Percentiles rank a stretch among this genome's conserved stretches.
phyloP scores from a whole-genome alignment of 352 stramenopile species.

The Globisporangium paddicum region DNA sequence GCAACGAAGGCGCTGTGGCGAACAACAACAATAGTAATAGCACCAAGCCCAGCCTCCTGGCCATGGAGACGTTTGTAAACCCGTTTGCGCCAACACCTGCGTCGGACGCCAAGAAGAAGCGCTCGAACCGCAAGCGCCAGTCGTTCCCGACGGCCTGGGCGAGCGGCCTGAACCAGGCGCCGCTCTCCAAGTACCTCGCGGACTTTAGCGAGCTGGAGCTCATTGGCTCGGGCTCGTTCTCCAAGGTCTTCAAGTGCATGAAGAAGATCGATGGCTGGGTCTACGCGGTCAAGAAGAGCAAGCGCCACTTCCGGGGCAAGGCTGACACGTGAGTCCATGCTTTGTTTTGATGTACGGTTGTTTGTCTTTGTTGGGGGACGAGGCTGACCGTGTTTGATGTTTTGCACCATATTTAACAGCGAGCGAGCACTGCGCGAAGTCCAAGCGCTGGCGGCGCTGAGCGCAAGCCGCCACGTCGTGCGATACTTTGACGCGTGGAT shows the following conservation, averaged over 20 bases:
- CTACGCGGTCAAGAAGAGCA: slow-evolving; percentile 88
- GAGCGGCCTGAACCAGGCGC: slow-evolving; percentile 19
- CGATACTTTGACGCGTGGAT: slow-evolving; percentile 88
- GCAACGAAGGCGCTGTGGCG: background rate
- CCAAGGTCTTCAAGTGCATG: slow-evolving; percentile 82
- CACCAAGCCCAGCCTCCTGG: slow-evolving; percentile 12
- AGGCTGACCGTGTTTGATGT: background rate
- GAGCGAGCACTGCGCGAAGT: slow-evolving; percentile 79
- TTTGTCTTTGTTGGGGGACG: background rate
- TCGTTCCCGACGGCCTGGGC: slow-evolving; percentile 54
- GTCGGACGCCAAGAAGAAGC: slow-evolving; percentile 55
- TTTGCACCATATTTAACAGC: slow-evolving; percentile 16
- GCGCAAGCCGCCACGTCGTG: slow-evolving; percentile 69
- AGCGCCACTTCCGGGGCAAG: slow-evolving; percentile 73
- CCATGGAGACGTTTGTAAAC: slow-evolving; percentile 57
- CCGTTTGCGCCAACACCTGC: slow-evolving; percentile 56
- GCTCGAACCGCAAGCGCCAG: slow-evolving; percentile 54
- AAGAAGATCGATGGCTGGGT: slow-evolving; percentile 87
- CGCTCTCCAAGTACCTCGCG: slow-evolving; percentile 72
- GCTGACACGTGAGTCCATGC: slow-evolving; percentile 65
- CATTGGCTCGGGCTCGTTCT: slow-evolving; percentile 82
- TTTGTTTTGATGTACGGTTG: background rate
- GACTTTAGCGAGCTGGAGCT: slow-evolving; percentile 77
- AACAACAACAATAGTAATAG: slow-evolving; percentile 6
- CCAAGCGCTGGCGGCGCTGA: slow-evolving; percentile 75